Base-by-base conservation (phyloP, 2,329 filamentous ascomycete genomes). In the Aspergillus brasiliensis region DNA sequence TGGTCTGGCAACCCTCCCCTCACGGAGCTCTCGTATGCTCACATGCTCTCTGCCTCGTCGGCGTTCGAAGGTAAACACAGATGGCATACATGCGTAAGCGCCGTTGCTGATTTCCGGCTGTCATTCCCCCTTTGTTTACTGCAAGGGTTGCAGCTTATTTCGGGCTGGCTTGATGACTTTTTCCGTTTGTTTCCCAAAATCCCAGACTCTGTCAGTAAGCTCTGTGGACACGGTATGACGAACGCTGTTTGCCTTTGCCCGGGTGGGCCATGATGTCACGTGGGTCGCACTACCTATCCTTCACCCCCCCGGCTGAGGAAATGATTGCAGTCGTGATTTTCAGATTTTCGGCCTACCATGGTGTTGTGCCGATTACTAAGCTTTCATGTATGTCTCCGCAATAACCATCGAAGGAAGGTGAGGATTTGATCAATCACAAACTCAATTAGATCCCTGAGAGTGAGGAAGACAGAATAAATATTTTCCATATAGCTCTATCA, bases 211-310 rank as follows among this genome's bases (percentile, higher is more conserved):
- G n/a, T 42, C 38, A 28, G 37, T 10, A 44, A 44, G 31, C 38
- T 51, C 51, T 48, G 15, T 27, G 21, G 15, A 40, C 28, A 46
- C 40, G 31, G 23, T 55, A 54, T 67, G 61, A 66, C 59, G 60
- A 64, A 62, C 25, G 38, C 52, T 55, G 25, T 17, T 59, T 60
- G 40, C 51, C 56, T 51, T 53, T 38, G 47, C 21, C 38, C 38
- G 27, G 49, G 52, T 57, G 53, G 49, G 25, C 51, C 42, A 62
- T 67, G 60, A 67, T 69, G 64, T 69, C 65, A 69, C 67, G 65
- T 69, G 67, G 64, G 60, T 59, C 62, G 8, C 44, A 56, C 56
- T 38, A 28, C 28, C 44, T 21, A 28, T 37, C 25, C 19, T 21
- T 58, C 28, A 46, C 19, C 28, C 8, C 27, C n/a, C 46, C 46